phyloP scores from a whole-genome alignment of 306 rosid species.

The Senna siamea region DNA sequence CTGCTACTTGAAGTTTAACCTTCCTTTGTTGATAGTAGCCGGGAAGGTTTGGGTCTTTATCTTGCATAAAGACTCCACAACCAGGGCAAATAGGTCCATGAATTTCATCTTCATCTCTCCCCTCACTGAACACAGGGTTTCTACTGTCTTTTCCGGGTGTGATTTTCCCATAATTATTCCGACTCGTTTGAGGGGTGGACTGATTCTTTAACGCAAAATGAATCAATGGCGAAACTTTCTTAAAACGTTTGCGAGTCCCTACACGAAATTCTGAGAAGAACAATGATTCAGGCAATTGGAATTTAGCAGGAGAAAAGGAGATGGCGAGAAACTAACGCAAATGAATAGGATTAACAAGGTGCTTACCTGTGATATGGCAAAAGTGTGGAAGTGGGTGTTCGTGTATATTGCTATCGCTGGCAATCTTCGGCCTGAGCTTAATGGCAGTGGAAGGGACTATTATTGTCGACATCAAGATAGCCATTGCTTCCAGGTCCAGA shows the following conservation, averaged over 20 bases:
- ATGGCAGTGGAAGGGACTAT: slow-evolving; percentile 42
- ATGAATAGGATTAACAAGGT: slow-evolving; percentile 17
- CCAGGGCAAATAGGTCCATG: slow-evolving; percentile 85
- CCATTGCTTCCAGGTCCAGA: slow-evolving; percentile 45
- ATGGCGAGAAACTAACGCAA: slow-evolving; percentile 5
- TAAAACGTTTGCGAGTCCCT: slow-evolving; percentile 31
- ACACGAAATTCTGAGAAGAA: slow-evolving; percentile 39
- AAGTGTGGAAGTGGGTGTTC: slow-evolving; percentile 26
- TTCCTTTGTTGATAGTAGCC: slow-evolving; percentile 68
- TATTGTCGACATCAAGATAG: slow-evolving; percentile 48
- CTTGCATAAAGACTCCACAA: slow-evolving; percentile 97
- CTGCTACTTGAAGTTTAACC: slow-evolving; percentile 32
- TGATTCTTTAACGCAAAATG: slow-evolving; percentile 51
- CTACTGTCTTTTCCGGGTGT: slow-evolving; percentile 43
- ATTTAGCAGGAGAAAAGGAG: background rate
- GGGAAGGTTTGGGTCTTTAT: slow-evolving; percentile 69
- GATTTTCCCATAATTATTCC: slow-evolving; percentile 42
- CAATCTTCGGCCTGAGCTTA: slow-evolving; percentile 47
- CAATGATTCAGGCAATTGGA: slow-evolving; percentile 12
- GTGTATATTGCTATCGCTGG: slow-evolving; percentile 39
- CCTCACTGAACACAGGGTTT: slow-evolving; percentile 75
- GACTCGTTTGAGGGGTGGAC: slow-evolving; percentile 31
- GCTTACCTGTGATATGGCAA: slow-evolving; percentile 51
- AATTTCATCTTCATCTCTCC: slow-evolving; percentile 86
- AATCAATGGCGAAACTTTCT: slow-evolving; percentile 39